phyloP scores from a whole-genome alignment of 805 yeast species.

The Starmera caribaea region DNA sequence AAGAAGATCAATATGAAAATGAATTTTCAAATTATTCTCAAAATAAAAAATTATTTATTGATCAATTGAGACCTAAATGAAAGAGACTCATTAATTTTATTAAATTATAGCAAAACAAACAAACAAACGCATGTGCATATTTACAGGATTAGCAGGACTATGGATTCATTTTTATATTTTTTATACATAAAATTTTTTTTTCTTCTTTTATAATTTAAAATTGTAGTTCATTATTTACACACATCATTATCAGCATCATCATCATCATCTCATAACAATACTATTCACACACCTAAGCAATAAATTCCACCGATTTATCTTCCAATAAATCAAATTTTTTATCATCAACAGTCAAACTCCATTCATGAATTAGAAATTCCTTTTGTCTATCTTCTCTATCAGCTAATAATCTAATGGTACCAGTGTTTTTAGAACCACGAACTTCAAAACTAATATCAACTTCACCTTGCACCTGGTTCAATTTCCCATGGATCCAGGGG shows the following conservation, averaged over 20 bases:
- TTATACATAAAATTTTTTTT: not conserved
- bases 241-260: not conserved
- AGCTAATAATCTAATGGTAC: conserved; percentile 58
- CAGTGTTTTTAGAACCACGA: conserved; percentile 54
- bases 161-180: not conserved
- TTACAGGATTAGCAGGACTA: not conserved
- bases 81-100: conserved; percentile 1
- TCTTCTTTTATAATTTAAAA: not conserved
- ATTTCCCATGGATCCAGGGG: conserved; percentile 86
- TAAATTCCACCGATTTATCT: conserved; percentile 31
- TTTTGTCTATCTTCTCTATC: conserved; percentile 49
- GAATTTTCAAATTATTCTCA: conserved; percentile 36
- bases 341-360: conserved; percentile 48
- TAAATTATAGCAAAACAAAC: no score
- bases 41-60: conserved; percentile 31
- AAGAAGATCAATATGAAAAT: conserved; percentile 35
- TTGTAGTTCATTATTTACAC: not conserved
- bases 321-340: conserved; percentile 36
- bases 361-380: conserved; percentile 48
- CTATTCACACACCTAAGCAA: conserved; percentile 3
- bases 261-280: not conserved
- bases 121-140: not conserved
- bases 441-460: conserved; percentile 68
- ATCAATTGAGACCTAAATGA: conserved; percentile 28
- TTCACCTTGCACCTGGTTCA: conserved; percentile 75